These are phyloP conservation scores for Globisporangium cylindrosporum DNA, from an alignment of 352 stramenopile genomes.

Conservation along the genomic window DNA sequence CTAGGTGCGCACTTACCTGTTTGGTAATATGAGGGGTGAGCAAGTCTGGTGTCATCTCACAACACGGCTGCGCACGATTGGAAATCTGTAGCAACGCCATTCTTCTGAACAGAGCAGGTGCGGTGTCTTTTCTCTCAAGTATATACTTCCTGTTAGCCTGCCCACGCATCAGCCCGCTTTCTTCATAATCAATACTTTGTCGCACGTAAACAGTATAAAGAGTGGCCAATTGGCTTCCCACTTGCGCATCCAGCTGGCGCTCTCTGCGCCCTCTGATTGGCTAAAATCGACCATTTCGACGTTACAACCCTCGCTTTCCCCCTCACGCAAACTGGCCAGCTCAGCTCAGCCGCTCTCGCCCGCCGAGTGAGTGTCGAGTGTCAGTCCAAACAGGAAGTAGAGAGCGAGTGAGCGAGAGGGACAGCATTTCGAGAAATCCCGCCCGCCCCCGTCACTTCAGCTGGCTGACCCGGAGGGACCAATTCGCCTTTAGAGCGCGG, in stretches of 20 bases:
- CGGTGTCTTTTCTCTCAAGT: background rate
- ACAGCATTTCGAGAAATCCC: conserved; percentile 9
- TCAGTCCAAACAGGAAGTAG: background rate
- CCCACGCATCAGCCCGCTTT: background rate
- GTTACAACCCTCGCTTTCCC: background rate
- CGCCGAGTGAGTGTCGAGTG: too few species aligned
- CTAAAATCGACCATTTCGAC: background rate
- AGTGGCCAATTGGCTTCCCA: background rate
- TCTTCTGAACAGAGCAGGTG: background rate
- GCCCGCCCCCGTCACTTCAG: background rate
- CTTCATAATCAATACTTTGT: background rate
- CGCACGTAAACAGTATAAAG: background rate
- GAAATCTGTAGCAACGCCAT: conserved; percentile 2
- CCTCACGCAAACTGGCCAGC: background rate
- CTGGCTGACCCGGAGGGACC: background rate
- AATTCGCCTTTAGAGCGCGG: background rate
- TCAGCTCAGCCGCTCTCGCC: too few species aligned
- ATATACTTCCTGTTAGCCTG: background rate
- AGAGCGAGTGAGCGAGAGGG: background rate
- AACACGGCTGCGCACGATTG: background rate
- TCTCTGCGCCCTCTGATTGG: background rate
- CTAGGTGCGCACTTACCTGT: background rate
- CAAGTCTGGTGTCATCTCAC: background rate
- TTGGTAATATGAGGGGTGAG: background rate
- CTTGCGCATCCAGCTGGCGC: background rate